Conservation (phyloP, 164 flowering plant species). For the Tetracentron sinense region DNA sequence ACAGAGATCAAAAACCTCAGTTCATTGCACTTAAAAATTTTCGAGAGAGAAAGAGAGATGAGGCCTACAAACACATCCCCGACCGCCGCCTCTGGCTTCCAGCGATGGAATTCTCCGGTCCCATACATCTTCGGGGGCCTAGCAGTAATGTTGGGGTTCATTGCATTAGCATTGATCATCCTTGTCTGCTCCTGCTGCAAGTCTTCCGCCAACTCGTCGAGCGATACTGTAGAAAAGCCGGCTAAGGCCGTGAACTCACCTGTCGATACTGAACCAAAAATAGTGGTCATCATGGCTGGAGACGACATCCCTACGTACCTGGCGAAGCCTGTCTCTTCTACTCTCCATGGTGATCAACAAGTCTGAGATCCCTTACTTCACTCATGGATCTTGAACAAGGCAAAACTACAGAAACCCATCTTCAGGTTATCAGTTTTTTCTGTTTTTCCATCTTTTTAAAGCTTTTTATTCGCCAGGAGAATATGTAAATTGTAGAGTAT, state of each 20-base stretch:
- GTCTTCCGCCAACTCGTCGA: constrained; percentile 1
- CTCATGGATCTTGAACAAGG: too few species aligned
- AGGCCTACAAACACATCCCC: constrained; percentile 10
- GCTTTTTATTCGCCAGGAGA: too few species aligned
- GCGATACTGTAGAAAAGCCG: neutral
- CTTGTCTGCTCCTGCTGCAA: constrained; percentile 38
- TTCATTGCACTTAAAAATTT: neutral
- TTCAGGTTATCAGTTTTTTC: too few species aligned
- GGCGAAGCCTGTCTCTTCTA: constrained; percentile 30
- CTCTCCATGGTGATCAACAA: too few species aligned
- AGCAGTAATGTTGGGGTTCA: constrained; percentile 27
- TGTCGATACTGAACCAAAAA: constrained; percentile 28
- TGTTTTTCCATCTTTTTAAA: too few species aligned
- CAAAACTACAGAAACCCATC: too few species aligned
- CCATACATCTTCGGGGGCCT: constrained; percentile 44
- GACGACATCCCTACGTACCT: constrained; percentile 39
- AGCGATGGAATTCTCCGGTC: constrained; percentile 39
- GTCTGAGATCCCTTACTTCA: too few species aligned
- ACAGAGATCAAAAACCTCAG: neutral
- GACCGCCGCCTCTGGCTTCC: constrained; percentile 1
- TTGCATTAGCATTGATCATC: constrained; percentile 39
- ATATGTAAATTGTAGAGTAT: too few species aligned
- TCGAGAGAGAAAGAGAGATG: constrained; percentile 17
- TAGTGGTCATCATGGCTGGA: constrained; percentile 59
- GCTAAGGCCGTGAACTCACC: too few species aligned